Evolutionary conservation across 306 rosid species (phyloP), one percentile per base, ranked within the genome.

Genomic region (Vigna nakashimae): DNA sequence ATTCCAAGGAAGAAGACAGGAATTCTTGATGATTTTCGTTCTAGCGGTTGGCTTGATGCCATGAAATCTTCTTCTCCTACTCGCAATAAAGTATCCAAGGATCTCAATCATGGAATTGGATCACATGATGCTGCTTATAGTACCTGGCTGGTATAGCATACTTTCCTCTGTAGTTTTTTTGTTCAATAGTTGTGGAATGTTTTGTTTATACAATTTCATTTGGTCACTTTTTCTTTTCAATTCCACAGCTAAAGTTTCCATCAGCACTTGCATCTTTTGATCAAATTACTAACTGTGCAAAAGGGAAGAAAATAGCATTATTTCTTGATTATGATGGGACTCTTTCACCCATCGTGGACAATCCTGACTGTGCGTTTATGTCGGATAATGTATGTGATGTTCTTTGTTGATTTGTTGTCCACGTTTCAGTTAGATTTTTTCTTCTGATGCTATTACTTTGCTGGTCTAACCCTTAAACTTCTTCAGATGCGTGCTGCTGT

Each of bases 261-360:
- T 96, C 99, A 40, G 99, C 98, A 78, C 89, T 91, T 49, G 53
- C 78, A 49, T 85, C 93, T 50, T 93, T 93, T 81, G 97, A 96
- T 79, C 86, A 93, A 85, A 96, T 96, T 53, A 36, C 81, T 13
- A 86, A 86, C 77, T 62, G 55, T 10, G 96, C 98, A 17, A 93
- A 90, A 74, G 97, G 93, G 45, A 96, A 93, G 88, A 85, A 92
- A 86, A 82, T 96, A 82, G 98, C 88, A 13, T 74, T 96, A 89
- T 96, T 96, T 91, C 82, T 96, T 55, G 98, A 96, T 76, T 96
- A 96, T 68, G 98, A 96, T 68, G 99, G 99, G n/a, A 96, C 99
- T 76, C 98, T 96, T 86, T 91, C 99, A 38, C 99, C 99, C 11
- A 96, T 96, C 77, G 97, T 96, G 50, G 96, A 91, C 80, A 88